Percentiles rank a stretch among this genome's conserved stretches.
phyloP scores from a whole-genome alignment of 441 rosid genomes.

The Gossypium gossypioides region DNA sequence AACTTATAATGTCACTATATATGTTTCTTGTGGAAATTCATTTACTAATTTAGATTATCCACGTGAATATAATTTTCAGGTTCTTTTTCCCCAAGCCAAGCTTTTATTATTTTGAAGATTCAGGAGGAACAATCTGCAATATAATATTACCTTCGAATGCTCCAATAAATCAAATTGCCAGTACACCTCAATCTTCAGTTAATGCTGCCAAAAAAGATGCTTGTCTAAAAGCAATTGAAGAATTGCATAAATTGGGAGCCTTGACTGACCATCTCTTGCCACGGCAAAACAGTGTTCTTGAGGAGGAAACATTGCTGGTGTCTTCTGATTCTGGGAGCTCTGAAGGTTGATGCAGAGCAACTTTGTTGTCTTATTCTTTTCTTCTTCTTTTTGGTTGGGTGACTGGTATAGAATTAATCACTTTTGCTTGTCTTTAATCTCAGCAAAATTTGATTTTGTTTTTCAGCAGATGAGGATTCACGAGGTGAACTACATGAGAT shows the following conservation, averaged over 20 bases:
- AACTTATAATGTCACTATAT: constrained; percentile 7
- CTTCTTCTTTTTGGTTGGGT: background rate
- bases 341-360: constrained; percentile 43
- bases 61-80: constrained; percentile 37
- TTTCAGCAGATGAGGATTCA: constrained; percentile 42
- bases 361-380: constrained; percentile 9
- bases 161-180: constrained; percentile 49
- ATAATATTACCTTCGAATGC: constrained; percentile 77
- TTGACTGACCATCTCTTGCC: constrained; percentile 66
- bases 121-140: constrained; percentile 63
- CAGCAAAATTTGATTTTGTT: constrained; percentile 13
- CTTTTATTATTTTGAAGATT: constrained; percentile 62
- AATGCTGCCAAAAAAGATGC: constrained; percentile 85
- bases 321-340: constrained; percentile 29
- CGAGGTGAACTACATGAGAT: constrained; percentile 71
- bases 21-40: constrained; percentile 4
- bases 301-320: constrained; percentile 29
- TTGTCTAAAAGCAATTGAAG: constrained; percentile 71
- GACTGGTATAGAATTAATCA: background rate
- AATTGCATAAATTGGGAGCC: constrained; percentile 75
- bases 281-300: constrained; percentile 27
- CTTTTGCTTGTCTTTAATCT: background rate
- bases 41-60: background rate
- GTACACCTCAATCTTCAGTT: constrained; percentile 52
- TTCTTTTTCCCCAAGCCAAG: constrained; percentile 74